A percentile compares a stretch with the other conserved stretches of the same genome.
Evolutionary conservation across 768 basidiomycete species (phyloP).

Genomic region (Hydnum rufescens): DNA sequence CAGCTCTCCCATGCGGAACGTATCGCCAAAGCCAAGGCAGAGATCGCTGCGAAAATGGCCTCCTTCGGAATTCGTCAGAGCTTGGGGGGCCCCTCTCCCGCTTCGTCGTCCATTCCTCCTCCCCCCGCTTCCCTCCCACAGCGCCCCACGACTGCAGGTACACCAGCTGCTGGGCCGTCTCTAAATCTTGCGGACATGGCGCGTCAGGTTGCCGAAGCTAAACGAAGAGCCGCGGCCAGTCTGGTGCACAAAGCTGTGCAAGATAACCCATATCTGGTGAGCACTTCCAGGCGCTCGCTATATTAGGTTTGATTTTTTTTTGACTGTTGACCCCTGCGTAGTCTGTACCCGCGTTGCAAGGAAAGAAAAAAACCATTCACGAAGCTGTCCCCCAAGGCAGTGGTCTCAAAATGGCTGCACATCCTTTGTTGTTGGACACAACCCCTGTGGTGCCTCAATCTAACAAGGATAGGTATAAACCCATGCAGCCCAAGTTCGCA

Average conservation of each 20-base stretch:
- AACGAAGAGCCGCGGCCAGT: slow-evolving; percentile 63
- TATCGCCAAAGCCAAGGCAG: slow-evolving; percentile 67
- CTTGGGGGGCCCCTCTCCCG: slow-evolving; percentile 14
- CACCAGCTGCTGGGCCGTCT: slow-evolving; percentile 22
- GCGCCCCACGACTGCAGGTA: slow-evolving; percentile 22
- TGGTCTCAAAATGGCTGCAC: slow-evolving; percentile 78
- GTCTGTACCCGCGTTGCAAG: slow-evolving; percentile 34
- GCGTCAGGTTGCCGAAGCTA: slow-evolving; percentile 53
- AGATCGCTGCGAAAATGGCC: slow-evolving; percentile 71
- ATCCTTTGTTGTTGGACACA: slow-evolving; percentile 61
- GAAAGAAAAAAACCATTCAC: slow-evolving; percentile 28
- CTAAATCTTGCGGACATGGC: slow-evolving; percentile 16
- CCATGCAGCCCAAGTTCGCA: slow-evolving; percentile 98
- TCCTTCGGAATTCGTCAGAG: slow-evolving; percentile 25
- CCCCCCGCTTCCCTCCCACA: slow-evolving; percentile 20
- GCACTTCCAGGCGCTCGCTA: slow-evolving; percentile 12
- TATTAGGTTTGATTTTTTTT: not conserved
- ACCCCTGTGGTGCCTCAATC: slow-evolving; percentile 35
- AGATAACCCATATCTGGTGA: slow-evolving; percentile 76
- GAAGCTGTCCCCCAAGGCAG: slow-evolving; percentile 60
- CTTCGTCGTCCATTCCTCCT: slow-evolving; percentile 12
- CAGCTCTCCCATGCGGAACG: slow-evolving; percentile 38
- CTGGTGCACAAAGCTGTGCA: slow-evolving; percentile 55
- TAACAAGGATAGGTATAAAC: slow-evolving; percentile 86
- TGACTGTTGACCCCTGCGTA: slow-evolving; percentile 14